Evolutionary conservation across 2,329 filamentous ascomycete species (phyloP), one percentile per base, ranked within the genome.

Genomic region (Colletotrichum sp.): DNA sequence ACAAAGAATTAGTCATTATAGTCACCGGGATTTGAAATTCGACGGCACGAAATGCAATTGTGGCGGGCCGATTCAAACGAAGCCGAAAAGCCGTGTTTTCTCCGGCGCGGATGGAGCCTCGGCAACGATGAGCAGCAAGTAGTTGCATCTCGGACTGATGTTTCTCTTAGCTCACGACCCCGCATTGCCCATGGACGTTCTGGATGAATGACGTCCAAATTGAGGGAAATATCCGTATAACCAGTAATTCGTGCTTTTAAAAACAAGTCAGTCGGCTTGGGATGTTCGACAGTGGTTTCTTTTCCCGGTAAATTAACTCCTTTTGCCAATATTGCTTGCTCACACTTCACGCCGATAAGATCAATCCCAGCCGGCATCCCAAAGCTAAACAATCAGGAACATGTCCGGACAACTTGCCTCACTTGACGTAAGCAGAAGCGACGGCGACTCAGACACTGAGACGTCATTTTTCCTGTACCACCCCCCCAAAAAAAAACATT

Each of bases 401-500:
- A 65, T 34, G 28, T 15, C 68, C 13, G 65, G 64, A 52, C 48
- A 59, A 34, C 73, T 82, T 36, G 81, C 80, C 32, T 79, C 81
- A 39, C 82, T 87, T 32, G 86, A 87, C 78, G 86, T 87, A 81
- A 81, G 83, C 70, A 5, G 9, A 12, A 6, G 26, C 21, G 26
- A 18, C 26, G 21, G 21, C 21, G 16, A 28, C n/a, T 16, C 15
- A 26, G 7, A 30, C 9, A 26, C 57, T 32, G 43, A 52, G n/a
- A 21, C 43, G 43, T 52, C 43, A 32, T 18, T 9, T 30, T 30
- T 60, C 26, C 26, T 32, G 13, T 21, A 21, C 30, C 28, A 9
- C 4, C 7, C 36, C 36, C 13, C 12, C 6, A 5, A 13, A 34
- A 34, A 34, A 18, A 16, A 9, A 52, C 28, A 26, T 15, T 5